Conservation (phyloP, 169 alveolate genomes). For the Hammondia hammondi region DNA sequence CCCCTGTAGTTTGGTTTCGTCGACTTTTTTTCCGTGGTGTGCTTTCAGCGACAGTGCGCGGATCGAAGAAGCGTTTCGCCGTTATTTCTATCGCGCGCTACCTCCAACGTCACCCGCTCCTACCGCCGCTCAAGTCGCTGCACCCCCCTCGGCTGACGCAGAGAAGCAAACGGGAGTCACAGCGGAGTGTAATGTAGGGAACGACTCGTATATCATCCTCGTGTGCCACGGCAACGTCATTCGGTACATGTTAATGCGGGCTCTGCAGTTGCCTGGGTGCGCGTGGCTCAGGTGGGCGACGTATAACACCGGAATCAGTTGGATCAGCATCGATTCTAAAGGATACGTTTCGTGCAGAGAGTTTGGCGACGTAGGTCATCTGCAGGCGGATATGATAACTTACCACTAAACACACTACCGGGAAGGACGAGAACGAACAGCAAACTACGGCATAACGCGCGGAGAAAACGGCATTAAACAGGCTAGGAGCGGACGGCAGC, state of each 20-base stretch:
- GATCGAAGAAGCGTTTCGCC: constrained; percentile 30
- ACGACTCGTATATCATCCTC: not conserved
- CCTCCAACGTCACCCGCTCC: not conserved
- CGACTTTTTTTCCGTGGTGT: not conserved
- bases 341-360: not conserved
- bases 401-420: not conserved
- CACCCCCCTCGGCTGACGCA: not conserved
- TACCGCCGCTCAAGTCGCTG: not conserved
- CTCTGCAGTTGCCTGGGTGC: constrained; percentile 11
- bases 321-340: constrained; percentile 15
- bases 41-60: constrained; percentile 29
- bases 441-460: not conserved
- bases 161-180: not conserved
- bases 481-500: not conserved
- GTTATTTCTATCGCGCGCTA: constrained; percentile 8
- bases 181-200: not conserved
- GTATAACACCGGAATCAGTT: not conserved
- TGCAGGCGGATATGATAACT: not conserved
- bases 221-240: constrained; percentile 40
- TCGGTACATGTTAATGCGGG: constrained; percentile 17
- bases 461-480: not conserved
- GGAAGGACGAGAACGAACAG: too few species aligned
- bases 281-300: constrained; percentile 29
- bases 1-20: not conserved
- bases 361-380: constrained; percentile 20